phyloP scores from a whole-genome alignment of 768 basidiomycete species.

The Tricholoma matsutake region DNA sequence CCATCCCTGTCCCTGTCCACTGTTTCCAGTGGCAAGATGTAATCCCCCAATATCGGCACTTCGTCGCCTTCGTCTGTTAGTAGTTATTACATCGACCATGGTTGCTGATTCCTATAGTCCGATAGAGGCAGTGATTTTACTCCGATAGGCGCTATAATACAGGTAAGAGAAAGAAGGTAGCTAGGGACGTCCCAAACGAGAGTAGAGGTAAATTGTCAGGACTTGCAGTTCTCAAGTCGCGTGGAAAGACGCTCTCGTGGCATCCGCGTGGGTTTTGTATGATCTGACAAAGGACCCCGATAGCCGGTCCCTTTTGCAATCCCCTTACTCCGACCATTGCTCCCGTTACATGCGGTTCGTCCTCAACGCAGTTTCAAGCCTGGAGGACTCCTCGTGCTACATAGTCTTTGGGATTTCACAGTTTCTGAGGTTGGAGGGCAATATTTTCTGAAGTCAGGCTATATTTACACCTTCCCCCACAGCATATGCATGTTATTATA shows the following conservation, averaged over 20 bases:
- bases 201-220: conserved; percentile 20
- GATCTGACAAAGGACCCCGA: conserved; percentile 21
- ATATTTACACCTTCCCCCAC: not conserved
- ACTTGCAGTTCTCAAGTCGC: conserved; percentile 33
- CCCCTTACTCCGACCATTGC: conserved; percentile 10
- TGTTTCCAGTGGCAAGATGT: conserved; percentile 67
- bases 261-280: conserved; percentile 39
- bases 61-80: conserved; percentile 37
- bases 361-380: not conserved
- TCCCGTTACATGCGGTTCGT: not conserved
- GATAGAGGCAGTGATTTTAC: conserved; percentile 4
- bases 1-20: conserved; percentile 69
- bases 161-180: conserved; percentile 12
- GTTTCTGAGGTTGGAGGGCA: not conserved
- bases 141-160: conserved; percentile 3
- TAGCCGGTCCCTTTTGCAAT: not conserved
- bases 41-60: conserved; percentile 92
- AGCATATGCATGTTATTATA: too few relatives aligned
- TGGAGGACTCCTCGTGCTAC: not conserved
- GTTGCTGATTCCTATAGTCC: conserved; percentile 7
- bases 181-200: not conserved
- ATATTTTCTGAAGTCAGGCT: not conserved
- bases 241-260: conserved; percentile 43
- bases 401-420: too few relatives aligned
- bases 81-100: conserved; percentile 5